Base-by-base conservation (phyloP, 192 early-diverging fungal species). In the Entophlyctis helioformis region DNA sequence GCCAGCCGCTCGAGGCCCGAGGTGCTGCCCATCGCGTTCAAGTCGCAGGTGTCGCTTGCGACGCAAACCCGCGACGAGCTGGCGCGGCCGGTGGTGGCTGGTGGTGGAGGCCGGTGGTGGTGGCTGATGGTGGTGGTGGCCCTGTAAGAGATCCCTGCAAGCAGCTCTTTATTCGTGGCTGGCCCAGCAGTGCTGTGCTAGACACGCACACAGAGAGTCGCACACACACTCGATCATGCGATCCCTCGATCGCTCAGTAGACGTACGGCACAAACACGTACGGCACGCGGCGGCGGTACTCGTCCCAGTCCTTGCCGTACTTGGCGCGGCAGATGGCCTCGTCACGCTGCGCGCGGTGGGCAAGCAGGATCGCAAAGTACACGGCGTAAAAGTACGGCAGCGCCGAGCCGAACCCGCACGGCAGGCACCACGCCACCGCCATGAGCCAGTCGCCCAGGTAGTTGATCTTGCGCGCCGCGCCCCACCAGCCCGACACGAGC, bases 371-470 rank as follows among this genome's bases (percentile, higher is more conserved):
- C 10, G 76, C 78, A 70, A 98, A 98, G 68, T 96, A 98, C 39
- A 83, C 57, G 13, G 81, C 69, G 62, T 96, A 96, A 69, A 98
- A 94, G 73, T 90, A 98, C 24, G 89, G 85, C 44, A 98, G 72
- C 2, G 80, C 72, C 13, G 78, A 70, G 20, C 48, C 62, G 49
- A 91, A 86, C 26, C 90, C 87, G 38, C 82, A 82, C 10, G 90
- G 83, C 37, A 97, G 53, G 53, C 86, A 93, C 84, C 87, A 91
- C 10, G 90, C 73, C 24, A 93, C 62, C 3, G 81, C 77, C 79
- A 85, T 91, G 22, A 95, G 53, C 91, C 90, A 97, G 71, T 97
- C 94, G 32, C 91, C 71, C 16, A 81, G 70, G 63, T 98, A 98
- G 60, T 98, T 98, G 57, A 95, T 83, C 39, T 98, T 87, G 31